A percentile compares a stretch with the other conserved stretches of the same genome.
Conservation (phyloP, 306 rosid species). For the Ormosia emarginata region DNA sequence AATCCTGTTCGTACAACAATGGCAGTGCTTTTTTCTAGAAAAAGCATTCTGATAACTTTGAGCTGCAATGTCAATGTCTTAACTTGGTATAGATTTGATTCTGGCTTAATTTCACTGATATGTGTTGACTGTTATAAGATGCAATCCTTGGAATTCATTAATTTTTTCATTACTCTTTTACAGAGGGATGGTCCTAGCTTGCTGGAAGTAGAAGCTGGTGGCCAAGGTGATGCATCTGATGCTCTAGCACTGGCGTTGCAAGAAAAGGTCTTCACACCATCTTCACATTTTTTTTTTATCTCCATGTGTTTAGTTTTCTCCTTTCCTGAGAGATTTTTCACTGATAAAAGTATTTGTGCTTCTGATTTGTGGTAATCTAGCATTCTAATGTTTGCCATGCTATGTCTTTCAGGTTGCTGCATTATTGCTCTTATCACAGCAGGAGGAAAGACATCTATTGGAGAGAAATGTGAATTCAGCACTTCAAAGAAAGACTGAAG, state of each 20-base stretch:
- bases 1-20: slow-evolving; percentile 1
- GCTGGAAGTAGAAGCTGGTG: slow-evolving; percentile 31
- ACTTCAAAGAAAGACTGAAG: slow-evolving; percentile 77
- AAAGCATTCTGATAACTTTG: neutral
- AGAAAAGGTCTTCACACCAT: slow-evolving; percentile 62
- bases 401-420: slow-evolving; percentile 60
- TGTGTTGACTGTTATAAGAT: neutral
- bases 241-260: slow-evolving; percentile 82
- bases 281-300: neutral
- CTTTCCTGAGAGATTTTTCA: neutral
- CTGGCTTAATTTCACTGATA: slow-evolving; percentile 14
- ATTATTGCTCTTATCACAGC: slow-evolving; percentile 84
- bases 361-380: slow-evolving; percentile 11
- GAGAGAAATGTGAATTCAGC: slow-evolving; percentile 79
- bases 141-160: slow-evolving; percentile 20
- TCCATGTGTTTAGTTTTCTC: neutral
- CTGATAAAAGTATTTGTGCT: slow-evolving; percentile 6
- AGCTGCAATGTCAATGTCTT: neutral
- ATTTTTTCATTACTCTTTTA: slow-evolving; percentile 11
- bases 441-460: slow-evolving; percentile 85
- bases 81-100: neutral
- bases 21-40: neutral
- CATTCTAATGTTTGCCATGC: slow-evolving; percentile 10
- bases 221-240: slow-evolving; percentile 49
- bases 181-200: slow-evolving; percentile 42